These are phyloP conservation scores for Lepidopterella palustris DNA, from an alignment of 495 filamentous ascomycete species.

Conservation along the genomic window DNA sequence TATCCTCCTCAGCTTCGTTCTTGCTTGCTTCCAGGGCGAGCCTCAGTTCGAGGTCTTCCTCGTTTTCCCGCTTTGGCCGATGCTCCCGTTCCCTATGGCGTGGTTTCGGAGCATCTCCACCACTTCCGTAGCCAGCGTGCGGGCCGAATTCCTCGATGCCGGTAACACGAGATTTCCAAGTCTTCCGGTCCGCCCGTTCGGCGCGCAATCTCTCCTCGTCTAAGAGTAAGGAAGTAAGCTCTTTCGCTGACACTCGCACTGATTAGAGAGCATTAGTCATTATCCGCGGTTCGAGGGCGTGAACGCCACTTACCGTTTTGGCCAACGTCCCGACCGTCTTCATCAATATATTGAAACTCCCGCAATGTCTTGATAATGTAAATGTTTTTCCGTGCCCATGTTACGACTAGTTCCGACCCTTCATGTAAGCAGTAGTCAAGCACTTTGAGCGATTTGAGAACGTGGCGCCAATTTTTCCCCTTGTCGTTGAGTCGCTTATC, in stretches of 20 bases:
- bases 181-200: constrained; percentile 85
- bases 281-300: background rate
- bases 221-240: constrained; percentile 86
- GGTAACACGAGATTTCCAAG: constrained; percentile 93
- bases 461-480: constrained; percentile 99
- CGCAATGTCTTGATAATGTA: constrained; percentile 98
- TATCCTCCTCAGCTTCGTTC: constrained; percentile 88
- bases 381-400: constrained; percentile 95
- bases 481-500: constrained; percentile 99
- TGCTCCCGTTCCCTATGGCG: constrained; percentile 22
- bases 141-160: constrained; percentile 77
- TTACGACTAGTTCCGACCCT: constrained; percentile 92
- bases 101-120: constrained; percentile 31
- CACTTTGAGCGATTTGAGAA: constrained; percentile 95
- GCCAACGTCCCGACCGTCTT: constrained; percentile 89
- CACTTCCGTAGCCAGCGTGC: constrained; percentile 24
- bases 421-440: constrained; percentile 98
- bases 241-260: constrained; percentile 96
- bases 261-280: constrained; percentile 22
- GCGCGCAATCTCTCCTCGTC: constrained; percentile 91
- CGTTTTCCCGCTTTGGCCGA: constrained; percentile 33
- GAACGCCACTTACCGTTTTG: constrained; percentile 65
- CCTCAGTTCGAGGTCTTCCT: constrained; percentile 88
- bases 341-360: constrained; percentile 93
- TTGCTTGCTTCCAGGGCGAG: constrained; percentile 96